A percentile compares a stretch with the other conserved stretches of the same genome.
phyloP scores from a whole-genome alignment of 2,329 filamentous ascomycete species.

The Phyllosticta ampelicida region DNA sequence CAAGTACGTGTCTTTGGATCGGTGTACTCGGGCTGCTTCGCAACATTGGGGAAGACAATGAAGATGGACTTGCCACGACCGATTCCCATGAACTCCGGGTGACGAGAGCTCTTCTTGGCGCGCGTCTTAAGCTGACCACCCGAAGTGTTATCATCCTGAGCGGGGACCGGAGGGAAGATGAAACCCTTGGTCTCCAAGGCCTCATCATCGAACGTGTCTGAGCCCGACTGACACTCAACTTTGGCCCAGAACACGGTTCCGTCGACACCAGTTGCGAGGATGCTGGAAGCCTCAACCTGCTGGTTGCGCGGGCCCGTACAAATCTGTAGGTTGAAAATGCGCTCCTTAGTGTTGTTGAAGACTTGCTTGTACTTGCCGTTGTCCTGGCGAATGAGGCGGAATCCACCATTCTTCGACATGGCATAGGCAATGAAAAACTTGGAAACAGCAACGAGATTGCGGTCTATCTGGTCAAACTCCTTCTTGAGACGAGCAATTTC shows the following conservation, averaged over 20 bases:
- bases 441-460: conserved; percentile 81
- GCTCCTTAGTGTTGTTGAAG: conserved; percentile 83
- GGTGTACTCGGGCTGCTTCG: conserved; percentile 40
- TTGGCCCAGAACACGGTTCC: conserved; percentile 95
- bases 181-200: conserved; percentile 79
- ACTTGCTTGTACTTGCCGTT: conserved; percentile 86
- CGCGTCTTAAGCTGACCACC: conserved; percentile 93
- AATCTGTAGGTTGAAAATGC: conserved; percentile 87
- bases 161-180: conserved; percentile 74
- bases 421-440: conserved; percentile 90
- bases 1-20: conserved; percentile 49
- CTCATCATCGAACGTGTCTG: conserved; percentile 67
- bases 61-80: conserved; percentile 94
- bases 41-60: conserved; percentile 58
- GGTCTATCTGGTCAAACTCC: conserved; percentile 94
- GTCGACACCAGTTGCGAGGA: conserved; percentile 87
- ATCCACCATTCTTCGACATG: conserved; percentile 82
- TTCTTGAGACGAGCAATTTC: conserved; percentile 94
- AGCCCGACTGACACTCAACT: conserved; percentile 48
- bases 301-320: conserved; percentile 49
- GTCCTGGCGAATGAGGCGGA: conserved; percentile 88
- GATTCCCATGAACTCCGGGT: conserved; percentile 90
- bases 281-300: conserved; percentile 48
- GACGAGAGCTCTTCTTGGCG: conserved; percentile 76
- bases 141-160: conserved; percentile 80